These are phyloP conservation scores for Xylaria curta DNA, from an alignment of 495 filamentous ascomycete species.

Conservation along the genomic window DNA sequence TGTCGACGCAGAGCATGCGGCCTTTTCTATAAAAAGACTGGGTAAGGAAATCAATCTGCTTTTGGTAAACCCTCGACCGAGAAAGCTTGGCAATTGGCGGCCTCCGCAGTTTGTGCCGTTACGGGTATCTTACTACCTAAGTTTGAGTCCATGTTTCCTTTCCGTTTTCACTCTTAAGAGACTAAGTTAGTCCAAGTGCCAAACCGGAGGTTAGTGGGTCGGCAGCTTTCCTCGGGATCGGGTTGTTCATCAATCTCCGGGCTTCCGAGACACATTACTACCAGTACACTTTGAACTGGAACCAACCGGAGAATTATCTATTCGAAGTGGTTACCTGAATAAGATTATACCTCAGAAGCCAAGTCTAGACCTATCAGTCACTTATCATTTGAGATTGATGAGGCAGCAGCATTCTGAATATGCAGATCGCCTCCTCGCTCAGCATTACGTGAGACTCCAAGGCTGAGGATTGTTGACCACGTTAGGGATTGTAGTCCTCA, in stretches of 20 bases:
- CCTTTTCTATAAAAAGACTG: background rate
- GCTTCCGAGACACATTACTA: background rate
- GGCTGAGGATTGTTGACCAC: slow-evolving; percentile 12
- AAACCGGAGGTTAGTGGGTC: background rate
- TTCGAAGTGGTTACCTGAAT: background rate
- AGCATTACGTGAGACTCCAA: slow-evolving; percentile 9
- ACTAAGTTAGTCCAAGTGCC: too few relatives aligned
- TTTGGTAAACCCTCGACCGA: background rate
- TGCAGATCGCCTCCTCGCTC: background rate
- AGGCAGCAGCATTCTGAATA: slow-evolving; percentile 11
- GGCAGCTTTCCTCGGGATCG: slow-evolving; percentile 15
- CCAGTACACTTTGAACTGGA: background rate
- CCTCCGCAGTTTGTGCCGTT: background rate
- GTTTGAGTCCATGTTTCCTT: background rate
- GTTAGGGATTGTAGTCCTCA: background rate
- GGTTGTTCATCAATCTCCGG: slow-evolving; percentile 13
- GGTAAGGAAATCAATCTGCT: background rate
- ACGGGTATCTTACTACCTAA: background rate
- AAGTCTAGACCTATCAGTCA: too few relatives aligned
- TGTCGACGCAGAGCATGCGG: background rate
- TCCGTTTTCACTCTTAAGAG: background rate
- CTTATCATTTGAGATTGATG: background rate
- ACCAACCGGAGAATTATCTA: background rate
- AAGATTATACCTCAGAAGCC: background rate
- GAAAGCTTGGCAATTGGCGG: slow-evolving; percentile 18